phyloP scores from a whole-genome alignment of 2,329 filamentous ascomycete species.

The Phoma sp. region DNA sequence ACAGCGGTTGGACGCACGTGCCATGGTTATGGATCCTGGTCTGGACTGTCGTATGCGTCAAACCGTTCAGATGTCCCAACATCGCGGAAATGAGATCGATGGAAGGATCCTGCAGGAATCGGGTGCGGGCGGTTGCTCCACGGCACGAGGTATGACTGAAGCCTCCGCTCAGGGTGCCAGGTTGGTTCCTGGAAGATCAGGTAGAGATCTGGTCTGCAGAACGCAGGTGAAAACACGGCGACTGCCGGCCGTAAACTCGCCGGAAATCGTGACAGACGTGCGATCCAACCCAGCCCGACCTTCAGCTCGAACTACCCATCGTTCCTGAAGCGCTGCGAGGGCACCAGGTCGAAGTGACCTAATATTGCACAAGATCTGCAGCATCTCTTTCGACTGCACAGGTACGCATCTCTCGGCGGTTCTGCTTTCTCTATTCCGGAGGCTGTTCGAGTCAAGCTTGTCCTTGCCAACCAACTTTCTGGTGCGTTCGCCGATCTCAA shows the following conservation, averaged over 20 bases:
- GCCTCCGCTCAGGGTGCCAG: not conserved
- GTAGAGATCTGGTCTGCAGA: not conserved
- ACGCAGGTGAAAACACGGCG: constrained; percentile 1
- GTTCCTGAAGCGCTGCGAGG: not conserved
- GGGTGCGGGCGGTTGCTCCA: not conserved
- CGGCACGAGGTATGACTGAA: not conserved
- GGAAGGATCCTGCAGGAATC: not conserved
- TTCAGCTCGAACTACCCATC: not conserved
- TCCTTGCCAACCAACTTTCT: not conserved
- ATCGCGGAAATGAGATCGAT: not conserved
- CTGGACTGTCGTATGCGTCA: constrained; percentile 8
- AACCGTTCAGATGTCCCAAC: not conserved
- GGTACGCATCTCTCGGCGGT: not conserved
- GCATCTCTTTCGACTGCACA: constrained; percentile 5
- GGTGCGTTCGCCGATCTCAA: not conserved
- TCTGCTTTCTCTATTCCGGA: not conserved
- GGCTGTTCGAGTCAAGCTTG: not conserved
- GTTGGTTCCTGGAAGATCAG: not conserved
- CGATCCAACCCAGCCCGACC: not conserved
- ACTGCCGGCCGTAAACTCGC: constrained; percentile 17
- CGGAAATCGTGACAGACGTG: not conserved
- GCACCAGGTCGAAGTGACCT: not conserved
- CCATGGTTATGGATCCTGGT: constrained; percentile 5
- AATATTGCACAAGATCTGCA: not conserved
- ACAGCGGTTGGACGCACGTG: constrained; percentile 16